A percentile compares a stretch with the other conserved stretches of the same genome.
phyloP scores from a whole-genome alignment of 2,329 filamentous ascomycete species.

The Fusarium nygamai region DNA sequence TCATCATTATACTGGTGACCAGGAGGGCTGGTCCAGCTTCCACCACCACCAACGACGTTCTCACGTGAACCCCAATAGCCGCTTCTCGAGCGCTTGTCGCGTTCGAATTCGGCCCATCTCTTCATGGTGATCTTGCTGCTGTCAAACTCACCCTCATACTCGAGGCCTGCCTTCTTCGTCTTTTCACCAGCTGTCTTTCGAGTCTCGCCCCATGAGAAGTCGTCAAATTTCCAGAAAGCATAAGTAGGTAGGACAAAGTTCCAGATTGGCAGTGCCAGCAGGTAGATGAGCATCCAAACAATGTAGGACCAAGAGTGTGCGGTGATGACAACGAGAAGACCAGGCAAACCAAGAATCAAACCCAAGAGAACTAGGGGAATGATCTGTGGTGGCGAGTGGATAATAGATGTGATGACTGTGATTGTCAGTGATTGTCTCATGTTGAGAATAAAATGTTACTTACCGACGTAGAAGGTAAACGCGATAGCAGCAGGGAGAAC shows the following conservation, averaged over 20 bases:
- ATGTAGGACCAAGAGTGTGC: constrained; percentile 94
- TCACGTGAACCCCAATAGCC: constrained; percentile 64
- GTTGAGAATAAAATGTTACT: constrained; percentile 51
- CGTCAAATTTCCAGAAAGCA: constrained; percentile 99
- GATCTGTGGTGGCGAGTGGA: constrained; percentile 78
- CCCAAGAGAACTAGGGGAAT: constrained; percentile 91
- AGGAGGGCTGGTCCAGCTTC: constrained; percentile 56
- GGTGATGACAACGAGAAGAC: constrained; percentile 89
- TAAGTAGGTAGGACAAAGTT: constrained; percentile 96
- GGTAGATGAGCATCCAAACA: constrained; percentile 96
- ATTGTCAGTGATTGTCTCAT: constrained; percentile 6
- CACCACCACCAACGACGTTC: constrained; percentile 56
- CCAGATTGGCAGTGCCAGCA: constrained; percentile 93
- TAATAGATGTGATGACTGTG: constrained; percentile 85
- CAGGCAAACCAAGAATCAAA: constrained; percentile 92
- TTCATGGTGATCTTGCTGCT: constrained; percentile 99
- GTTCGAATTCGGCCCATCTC: constrained; percentile 96
- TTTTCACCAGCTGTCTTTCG: constrained; percentile 93
- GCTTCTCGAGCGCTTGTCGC: constrained; percentile 62
- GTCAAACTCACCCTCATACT: constrained; percentile 95
- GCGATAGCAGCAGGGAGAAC: constrained; percentile 95
- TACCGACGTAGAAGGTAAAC: constrained; percentile 96
- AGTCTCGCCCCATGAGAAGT: constrained; percentile 99
- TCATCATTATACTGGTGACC: constrained; percentile 63
- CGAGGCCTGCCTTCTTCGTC: constrained; percentile 85